A percentile compares a stretch with the other conserved stretches of the same genome.
phyloP scores from a whole-genome alignment of 495 filamentous ascomycete species.

The Lepidopterella palustris region DNA sequence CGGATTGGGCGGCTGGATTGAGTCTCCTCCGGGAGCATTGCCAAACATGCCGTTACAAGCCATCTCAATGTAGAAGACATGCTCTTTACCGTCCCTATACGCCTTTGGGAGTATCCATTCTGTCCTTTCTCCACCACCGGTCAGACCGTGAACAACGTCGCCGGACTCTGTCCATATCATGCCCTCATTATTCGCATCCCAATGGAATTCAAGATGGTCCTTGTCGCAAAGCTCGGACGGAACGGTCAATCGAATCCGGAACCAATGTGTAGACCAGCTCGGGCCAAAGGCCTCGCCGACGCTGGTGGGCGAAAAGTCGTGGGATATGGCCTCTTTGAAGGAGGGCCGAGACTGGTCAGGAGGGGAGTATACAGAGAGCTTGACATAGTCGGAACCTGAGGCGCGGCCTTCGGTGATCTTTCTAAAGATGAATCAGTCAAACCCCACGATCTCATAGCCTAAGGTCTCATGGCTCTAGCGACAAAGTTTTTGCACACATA shows the following conservation, averaged over 20 bases:
- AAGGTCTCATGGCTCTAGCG: neutral
- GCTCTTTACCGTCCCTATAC: slow-evolving; percentile 76
- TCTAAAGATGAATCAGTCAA: slow-evolving; percentile 35
- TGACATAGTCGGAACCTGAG: slow-evolving; percentile 67
- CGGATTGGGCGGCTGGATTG: slow-evolving; percentile 80
- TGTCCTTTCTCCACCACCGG: slow-evolving; percentile 79
- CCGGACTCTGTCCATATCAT: slow-evolving; percentile 86
- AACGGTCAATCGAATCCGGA: slow-evolving; percentile 71
- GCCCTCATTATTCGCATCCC: slow-evolving; percentile 90
- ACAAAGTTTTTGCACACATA: neutral
- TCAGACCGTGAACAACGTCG: slow-evolving; percentile 82
- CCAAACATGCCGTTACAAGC: slow-evolving; percentile 99
- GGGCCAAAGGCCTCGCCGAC: slow-evolving; percentile 81
- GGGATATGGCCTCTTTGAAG: slow-evolving; percentile 81
- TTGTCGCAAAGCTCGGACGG: slow-evolving; percentile 64
- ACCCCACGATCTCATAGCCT: no score
- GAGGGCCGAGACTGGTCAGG: slow-evolving; percentile 71
- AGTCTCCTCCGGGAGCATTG: slow-evolving; percentile 76
- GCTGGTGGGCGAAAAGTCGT: slow-evolving; percentile 67
- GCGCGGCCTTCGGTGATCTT: slow-evolving; percentile 71
- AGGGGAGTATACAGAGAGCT: slow-evolving; percentile 79
- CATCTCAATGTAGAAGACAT: slow-evolving; percentile 93
- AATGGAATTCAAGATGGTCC: slow-evolving; percentile 82
- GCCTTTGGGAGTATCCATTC: slow-evolving; percentile 84
- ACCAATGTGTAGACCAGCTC: slow-evolving; percentile 99